A percentile compares a stretch with the other conserved stretches of the same genome.
These are phyloP conservation scores for Suillus clintonianus DNA, from an alignment of 768 basidiomycete species.

Conservation along the genomic window DNA sequence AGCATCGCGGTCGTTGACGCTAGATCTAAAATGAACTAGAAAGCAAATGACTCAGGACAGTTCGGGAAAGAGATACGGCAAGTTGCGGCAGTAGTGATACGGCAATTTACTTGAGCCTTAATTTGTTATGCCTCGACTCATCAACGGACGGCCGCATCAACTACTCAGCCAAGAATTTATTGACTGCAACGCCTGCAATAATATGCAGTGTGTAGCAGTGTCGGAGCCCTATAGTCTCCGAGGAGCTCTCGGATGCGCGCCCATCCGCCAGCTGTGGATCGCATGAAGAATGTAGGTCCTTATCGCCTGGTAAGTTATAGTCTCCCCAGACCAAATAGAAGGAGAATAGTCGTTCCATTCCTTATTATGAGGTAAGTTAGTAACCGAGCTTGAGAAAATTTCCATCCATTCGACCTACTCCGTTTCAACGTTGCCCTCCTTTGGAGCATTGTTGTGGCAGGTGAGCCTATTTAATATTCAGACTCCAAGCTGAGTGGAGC, in stretches of 20 bases:
- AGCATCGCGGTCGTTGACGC: not conserved
- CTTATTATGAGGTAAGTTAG: not conserved
- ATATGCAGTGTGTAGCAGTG: not conserved
- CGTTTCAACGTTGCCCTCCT: not conserved
- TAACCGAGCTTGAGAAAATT: constrained; percentile 1
- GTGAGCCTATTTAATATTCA: not conserved
- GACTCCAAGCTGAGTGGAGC: not conserved
- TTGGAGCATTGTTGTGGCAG: not conserved
- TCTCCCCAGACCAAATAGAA: not conserved
- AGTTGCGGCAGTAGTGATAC: too few species aligned
- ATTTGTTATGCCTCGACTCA: too few species aligned
- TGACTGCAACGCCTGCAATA: too few species aligned
- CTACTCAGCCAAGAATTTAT: too few species aligned
- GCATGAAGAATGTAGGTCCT: not conserved
- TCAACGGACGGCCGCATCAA: too few species aligned
- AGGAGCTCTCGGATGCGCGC: not conserved
- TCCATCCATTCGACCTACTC: not conserved
- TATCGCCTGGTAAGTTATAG: not conserved
- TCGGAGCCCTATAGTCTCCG: not conserved
- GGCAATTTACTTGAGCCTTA: too few species aligned
- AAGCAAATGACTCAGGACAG: not conserved
- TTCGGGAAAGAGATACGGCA: too few species aligned
- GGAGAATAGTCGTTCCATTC: not conserved
- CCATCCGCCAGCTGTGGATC: not conserved
- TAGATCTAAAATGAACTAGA: not conserved